A percentile compares a stretch with the other conserved stretches of the same genome.
Evolutionary conservation across 352 stramenopile species (phyloP).

Genomic region (Phytophthora pseudosyringae): DNA sequence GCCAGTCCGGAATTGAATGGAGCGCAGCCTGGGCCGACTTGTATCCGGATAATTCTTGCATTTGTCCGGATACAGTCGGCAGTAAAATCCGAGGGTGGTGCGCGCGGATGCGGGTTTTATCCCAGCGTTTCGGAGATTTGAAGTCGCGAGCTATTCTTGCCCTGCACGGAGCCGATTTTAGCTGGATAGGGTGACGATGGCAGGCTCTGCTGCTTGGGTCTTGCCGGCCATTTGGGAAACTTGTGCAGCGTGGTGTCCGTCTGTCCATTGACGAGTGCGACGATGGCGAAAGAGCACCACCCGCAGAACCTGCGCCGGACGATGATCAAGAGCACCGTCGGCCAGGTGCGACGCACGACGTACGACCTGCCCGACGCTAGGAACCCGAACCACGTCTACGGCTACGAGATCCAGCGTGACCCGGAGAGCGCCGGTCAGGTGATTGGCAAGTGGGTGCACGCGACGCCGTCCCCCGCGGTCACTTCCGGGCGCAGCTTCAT

Average conservation of each 20-base stretch:
- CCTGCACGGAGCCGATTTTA: conserved; percentile 11
- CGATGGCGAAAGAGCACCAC: conserved; percentile 39
- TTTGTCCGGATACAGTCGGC: not conserved
- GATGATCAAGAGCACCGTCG: conserved; percentile 85
- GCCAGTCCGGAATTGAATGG: conserved; percentile 36
- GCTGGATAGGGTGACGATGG: not conserved
- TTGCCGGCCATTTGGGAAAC: conserved; percentile 4
- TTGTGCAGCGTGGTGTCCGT: not conserved
- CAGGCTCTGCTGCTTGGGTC: too few relatives aligned
- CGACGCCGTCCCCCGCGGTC: conserved; percentile 64
- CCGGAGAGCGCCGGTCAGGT: conserved; percentile 76
- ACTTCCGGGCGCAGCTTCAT: conserved; percentile 79
- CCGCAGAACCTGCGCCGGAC: conserved; percentile 66
- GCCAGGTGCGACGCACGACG: conserved; percentile 56
- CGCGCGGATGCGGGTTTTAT: conserved; percentile 4
- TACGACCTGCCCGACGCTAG: conserved; percentile 77
- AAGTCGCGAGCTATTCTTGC: conserved; percentile 22
- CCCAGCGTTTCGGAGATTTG: not conserved
- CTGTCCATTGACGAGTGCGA: not conserved
- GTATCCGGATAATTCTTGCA: not conserved
- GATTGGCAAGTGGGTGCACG: conserved; percentile 75
- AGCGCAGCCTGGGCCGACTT: not conserved
- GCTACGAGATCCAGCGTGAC: conserved; percentile 71
- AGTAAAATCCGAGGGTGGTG: too few relatives aligned
- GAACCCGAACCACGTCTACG: conserved; percentile 72